Evolutionary conservation across 768 basidiomycete genomes (phyloP).

Genomic region (Tricholoma hemisulphureum): DNA sequence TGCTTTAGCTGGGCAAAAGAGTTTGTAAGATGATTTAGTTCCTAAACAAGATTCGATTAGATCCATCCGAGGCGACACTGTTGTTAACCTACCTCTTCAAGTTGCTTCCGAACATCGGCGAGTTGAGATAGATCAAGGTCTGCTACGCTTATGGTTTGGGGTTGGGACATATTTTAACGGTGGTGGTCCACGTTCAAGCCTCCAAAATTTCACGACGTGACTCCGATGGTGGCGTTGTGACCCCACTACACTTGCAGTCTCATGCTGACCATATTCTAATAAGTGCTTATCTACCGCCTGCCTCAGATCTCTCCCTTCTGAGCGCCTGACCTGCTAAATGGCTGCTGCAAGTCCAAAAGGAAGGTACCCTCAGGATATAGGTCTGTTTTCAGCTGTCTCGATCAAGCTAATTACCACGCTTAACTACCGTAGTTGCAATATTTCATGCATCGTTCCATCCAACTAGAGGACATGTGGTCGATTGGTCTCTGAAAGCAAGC

Average conservation of each 20-base stretch:
- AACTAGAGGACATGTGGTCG: slow-evolving; percentile 74
- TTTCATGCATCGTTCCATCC: slow-evolving; percentile 86
- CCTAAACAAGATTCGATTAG: slow-evolving; percentile 47
- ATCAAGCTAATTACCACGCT: not conserved
- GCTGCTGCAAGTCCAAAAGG: slow-evolving; percentile 16
- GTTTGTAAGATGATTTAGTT: slow-evolving; percentile 86
- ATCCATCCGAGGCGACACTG: slow-evolving; percentile 3
- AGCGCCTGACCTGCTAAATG: slow-evolving; percentile 18
- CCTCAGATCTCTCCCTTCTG: not conserved
- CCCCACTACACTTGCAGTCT: not conserved
- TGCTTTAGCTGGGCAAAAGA: slow-evolving; percentile 92
- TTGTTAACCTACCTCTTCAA: slow-evolving; percentile 73
- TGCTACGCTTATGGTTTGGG: slow-evolving; percentile 72
- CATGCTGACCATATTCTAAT: not conserved
- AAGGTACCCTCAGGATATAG: slow-evolving; percentile 53
- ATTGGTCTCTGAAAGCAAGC: slow-evolving; percentile 73
- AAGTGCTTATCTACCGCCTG: not conserved
- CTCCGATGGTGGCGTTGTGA: not conserved
- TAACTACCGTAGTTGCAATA: slow-evolving; percentile 58
- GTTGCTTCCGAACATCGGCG: slow-evolving; percentile 83
- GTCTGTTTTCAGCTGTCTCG: slow-evolving; percentile 28
- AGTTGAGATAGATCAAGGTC: slow-evolving; percentile 88
- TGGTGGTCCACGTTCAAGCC: slow-evolving; percentile 19
- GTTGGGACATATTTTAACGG: slow-evolving; percentile 45
- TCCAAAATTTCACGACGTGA: too few species aligned